phyloP scores from a whole-genome alignment of 148 eudicot genomes.

The Cornus suecica region DNA sequence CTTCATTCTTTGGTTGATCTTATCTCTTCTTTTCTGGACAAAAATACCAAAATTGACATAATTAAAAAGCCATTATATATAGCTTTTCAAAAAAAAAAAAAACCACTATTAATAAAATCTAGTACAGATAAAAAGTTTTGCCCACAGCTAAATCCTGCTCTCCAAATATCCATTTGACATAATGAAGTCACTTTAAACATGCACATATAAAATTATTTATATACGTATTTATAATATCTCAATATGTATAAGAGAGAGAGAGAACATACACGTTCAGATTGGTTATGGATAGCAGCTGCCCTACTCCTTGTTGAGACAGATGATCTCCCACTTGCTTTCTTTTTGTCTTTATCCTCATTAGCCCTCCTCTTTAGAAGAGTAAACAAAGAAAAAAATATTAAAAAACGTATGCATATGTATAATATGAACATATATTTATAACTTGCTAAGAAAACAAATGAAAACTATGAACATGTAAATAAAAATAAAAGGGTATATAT shows the following conservation, averaged over 20 bases:
- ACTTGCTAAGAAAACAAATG: too few relatives aligned
- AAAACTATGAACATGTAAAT: too few relatives aligned
- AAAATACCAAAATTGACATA: not conserved
- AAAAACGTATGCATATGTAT: not conserved
- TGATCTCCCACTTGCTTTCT: conserved; percentile 44
- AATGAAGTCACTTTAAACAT: too few relatives aligned
- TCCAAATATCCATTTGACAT: too few relatives aligned
- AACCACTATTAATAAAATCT: too few relatives aligned
- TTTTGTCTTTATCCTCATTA: conserved; percentile 27
- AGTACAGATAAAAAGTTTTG: too few relatives aligned
- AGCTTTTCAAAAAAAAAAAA: too few relatives aligned
- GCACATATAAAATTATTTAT: too few relatives aligned
- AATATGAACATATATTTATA: too few relatives aligned
- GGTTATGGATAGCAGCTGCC: conserved; percentile 84
- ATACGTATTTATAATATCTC: too few relatives aligned
- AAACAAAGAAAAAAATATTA: not conserved
- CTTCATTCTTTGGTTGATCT: conserved; percentile 83
- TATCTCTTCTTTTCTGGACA: conserved; percentile 84
- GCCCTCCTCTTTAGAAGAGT: conserved; percentile 27
- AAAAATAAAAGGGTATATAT: too few relatives aligned
- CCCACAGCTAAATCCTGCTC: too few relatives aligned
- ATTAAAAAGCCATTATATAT: not conserved
- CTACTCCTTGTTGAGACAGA: conserved; percentile 54
- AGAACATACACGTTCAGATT: conserved; percentile 80
- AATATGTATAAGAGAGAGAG: not conserved